Conservation (phyloP, 2,329 filamentous ascomycete genomes). For the Claviceps sorghi region DNA sequence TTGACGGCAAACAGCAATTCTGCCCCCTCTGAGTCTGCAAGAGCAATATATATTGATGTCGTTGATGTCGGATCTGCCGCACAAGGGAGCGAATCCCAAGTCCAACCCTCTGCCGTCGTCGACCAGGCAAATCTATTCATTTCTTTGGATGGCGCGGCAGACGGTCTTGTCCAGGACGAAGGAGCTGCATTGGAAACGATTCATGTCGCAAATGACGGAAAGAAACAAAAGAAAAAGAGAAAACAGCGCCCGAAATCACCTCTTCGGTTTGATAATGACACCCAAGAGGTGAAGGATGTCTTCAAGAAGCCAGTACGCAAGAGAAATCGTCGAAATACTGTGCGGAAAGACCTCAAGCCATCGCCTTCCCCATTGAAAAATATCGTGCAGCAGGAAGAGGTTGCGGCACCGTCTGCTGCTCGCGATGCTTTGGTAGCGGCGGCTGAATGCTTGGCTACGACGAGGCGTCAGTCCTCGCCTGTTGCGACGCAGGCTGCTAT, state of each 20-base stretch:
- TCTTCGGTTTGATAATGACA: constrained; percentile 18
- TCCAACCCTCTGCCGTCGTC: not conserved
- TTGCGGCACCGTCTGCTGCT: not conserved
- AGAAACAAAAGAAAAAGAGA: constrained; percentile 10
- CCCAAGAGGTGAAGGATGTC: constrained; percentile 12
- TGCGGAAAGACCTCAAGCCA: not conserved
- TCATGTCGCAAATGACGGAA: not conserved
- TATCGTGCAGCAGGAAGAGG: not conserved
- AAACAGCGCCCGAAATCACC: constrained; percentile 21
- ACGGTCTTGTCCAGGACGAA: not conserved
- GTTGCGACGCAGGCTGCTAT: not conserved
- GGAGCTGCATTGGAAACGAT: not conserved
- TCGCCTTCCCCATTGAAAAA: not conserved
- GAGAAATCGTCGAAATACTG: not conserved
- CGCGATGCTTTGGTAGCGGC: too few species aligned
- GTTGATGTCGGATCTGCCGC: not conserved
- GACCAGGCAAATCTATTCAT: not conserved
- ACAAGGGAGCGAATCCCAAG: not conserved
- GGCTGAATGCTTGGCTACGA: not conserved
- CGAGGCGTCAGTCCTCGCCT: not conserved
- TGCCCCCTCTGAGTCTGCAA: not conserved
- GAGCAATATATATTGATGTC: not conserved
- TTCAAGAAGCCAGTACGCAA: constrained; percentile 1
- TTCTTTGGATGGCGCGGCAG: not conserved
- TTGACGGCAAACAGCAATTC: not conserved